Evolutionary conservation across 495 filamentous ascomycete species (phyloP), one percentile per base, ranked within the genome.

Genomic region (Letharia lupina): DNA sequence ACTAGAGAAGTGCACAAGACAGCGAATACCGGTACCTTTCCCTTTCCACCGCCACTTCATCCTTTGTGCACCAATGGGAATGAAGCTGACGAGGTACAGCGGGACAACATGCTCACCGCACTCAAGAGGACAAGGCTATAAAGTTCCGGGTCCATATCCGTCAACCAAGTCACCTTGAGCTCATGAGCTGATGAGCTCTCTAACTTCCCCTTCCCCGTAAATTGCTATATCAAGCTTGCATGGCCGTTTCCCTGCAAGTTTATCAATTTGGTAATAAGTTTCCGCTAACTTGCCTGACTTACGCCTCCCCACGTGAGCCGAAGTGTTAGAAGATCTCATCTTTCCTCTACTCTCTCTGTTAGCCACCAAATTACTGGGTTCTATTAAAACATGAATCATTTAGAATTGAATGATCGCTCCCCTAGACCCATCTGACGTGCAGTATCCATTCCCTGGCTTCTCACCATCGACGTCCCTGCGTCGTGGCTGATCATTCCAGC

Each of bases 291-390:
- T 48, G 52, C 60, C 59, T 60, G 37, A 52, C 44, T 42, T 48
- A 16, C 58, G 64, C 64, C 48, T 33, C 56, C 44, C 64, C 64
- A 66, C 28, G 64, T 65, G 50, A 60, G 47, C 28, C 47, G 58
- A 28, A 28, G 57, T 52, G 58, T 61, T 41, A 61, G 15, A 35
- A 61, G 58, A 62, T 62, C 45, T 39, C 28, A 20, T 60, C 57
- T 66, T 61, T 35, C 59, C 35, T 50, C 31, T 8, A 42, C 39
- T 45, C 44, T 56, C 23, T 20, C 28, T 58, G 37, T 58, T 66
- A 61, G 45, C 13, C 4, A 52, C 39, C 64, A 45, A 41, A 61
- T 35, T 61, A 66, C 45, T 56, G 57, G 52, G 52, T 57, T 56
- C 35, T 35, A 23, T 56, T 59, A 59, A 45, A 41, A 41, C 18